A percentile compares a stretch with the other conserved stretches of the same genome.
Conservation (phyloP, 805 yeast species). For the Monosporozyma aerobia region DNA sequence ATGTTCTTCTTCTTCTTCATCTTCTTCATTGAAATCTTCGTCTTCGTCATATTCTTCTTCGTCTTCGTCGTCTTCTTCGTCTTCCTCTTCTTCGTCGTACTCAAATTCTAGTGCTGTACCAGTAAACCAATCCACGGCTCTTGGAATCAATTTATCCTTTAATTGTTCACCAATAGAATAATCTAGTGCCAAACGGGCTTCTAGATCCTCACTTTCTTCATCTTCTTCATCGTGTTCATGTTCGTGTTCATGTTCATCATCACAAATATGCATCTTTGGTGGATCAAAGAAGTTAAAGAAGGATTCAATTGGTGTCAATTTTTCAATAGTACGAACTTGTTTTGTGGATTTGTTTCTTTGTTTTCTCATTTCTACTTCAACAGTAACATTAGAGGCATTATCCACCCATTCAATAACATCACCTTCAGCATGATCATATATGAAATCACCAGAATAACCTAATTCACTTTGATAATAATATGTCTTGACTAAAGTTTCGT, state of each 20-base stretch:
- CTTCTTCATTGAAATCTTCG: slow-evolving; percentile 35
- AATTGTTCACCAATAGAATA: slow-evolving; percentile 94
- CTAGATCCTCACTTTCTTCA: slow-evolving; percentile 63
- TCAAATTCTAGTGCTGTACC: slow-evolving; percentile 88
- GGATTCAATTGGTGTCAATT: slow-evolving; percentile 86
- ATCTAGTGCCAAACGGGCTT: slow-evolving; percentile 79
- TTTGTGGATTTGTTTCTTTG: slow-evolving; percentile 95
- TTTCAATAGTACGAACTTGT: slow-evolving; percentile 92
- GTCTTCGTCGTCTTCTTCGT: slow-evolving; percentile 48
- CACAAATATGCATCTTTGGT: slow-evolving; percentile 51
- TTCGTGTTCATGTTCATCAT: slow-evolving; percentile 35
- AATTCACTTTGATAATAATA: slow-evolving; percentile 90
- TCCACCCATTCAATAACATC: slow-evolving; percentile 70
- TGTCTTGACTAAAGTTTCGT: slow-evolving; percentile 66
- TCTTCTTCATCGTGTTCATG: slow-evolving; percentile 37
- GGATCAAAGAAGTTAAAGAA: slow-evolving; percentile 95
- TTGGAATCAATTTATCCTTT: slow-evolving; percentile 89
- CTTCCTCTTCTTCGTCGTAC: slow-evolving; percentile 52
- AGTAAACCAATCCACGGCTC: slow-evolving; percentile 98
- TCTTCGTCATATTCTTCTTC: slow-evolving; percentile 60
- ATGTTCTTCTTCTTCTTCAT: slow-evolving; percentile 21
- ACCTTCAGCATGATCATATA: slow-evolving; percentile 95
- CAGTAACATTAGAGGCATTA: slow-evolving; percentile 74
- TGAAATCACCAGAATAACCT: slow-evolving; percentile 92
- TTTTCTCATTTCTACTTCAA: slow-evolving; percentile 84